phyloP scores from a whole-genome alignment of 2,329 filamentous ascomycete genomes.

The Davidsoniella virescens region DNA sequence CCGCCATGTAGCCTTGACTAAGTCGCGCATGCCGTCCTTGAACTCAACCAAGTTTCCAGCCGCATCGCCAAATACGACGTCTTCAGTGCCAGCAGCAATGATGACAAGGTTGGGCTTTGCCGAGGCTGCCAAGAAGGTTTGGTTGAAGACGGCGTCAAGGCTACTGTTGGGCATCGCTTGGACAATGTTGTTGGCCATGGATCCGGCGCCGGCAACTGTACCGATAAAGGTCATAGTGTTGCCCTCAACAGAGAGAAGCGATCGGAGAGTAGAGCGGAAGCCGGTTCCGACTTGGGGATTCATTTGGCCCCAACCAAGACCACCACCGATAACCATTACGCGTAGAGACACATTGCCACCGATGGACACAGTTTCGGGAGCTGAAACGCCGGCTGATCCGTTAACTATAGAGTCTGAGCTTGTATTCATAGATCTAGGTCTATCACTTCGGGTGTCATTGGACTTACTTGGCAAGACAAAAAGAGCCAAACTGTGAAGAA shows the following conservation, averaged over 20 bases:
- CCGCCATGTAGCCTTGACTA: conserved; percentile 20
- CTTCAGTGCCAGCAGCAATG: conserved; percentile 26
- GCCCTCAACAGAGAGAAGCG: conserved; percentile 19
- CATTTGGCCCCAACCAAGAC: conserved; percentile 22
- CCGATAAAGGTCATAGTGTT: conserved; percentile 24
- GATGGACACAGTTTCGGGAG: not conserved
- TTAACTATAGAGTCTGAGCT: too few species aligned
- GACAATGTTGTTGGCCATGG: conserved; percentile 22
- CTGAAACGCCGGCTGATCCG: not conserved
- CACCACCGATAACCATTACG: conserved; percentile 24
- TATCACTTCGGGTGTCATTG: too few species aligned
- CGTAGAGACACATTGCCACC: conserved; percentile 5
- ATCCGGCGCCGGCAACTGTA: conserved; percentile 19
- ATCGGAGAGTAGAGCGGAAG: conserved; percentile 22
- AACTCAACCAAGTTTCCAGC: conserved; percentile 18
- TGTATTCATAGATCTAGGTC: too few species aligned
- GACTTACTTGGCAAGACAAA: too few species aligned
- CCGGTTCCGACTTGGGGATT: conserved; percentile 21
- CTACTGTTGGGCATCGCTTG: conserved; percentile 23
- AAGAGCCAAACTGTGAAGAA: too few species aligned
- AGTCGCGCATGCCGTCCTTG: conserved; percentile 16
- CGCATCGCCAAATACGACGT: conserved; percentile 13
- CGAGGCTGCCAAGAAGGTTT: conserved; percentile 17
- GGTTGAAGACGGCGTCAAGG: conserved; percentile 21
- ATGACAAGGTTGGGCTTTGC: conserved; percentile 23